Percentiles rank a stretch among this genome's conserved stretches.
Evolutionary conservation across 805 yeast genomes (phyloP).

Genomic region (Naumovozyma castellii): DNA sequence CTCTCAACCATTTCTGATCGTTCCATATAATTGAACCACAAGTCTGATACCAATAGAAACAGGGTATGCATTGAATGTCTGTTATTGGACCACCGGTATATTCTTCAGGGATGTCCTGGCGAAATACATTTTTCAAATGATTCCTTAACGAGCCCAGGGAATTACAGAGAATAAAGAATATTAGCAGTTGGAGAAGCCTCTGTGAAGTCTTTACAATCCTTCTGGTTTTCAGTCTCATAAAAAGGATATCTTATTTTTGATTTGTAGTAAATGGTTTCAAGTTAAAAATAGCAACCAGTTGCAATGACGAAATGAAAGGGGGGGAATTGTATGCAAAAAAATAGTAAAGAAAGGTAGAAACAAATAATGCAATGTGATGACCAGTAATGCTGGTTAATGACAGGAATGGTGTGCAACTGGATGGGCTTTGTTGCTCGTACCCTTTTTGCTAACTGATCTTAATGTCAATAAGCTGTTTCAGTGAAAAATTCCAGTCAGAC

Average conservation of each 20-base stretch:
- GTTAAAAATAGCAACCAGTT: not conserved
- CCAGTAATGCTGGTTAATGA: not conserved
- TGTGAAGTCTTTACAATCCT: not conserved
- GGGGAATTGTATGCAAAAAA: not conserved
- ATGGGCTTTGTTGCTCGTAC: too few relatives aligned
- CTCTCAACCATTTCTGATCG: slow-evolving; percentile 19
- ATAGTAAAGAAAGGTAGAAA: not conserved
- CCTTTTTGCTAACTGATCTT: too few relatives aligned
- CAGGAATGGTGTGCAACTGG: too few relatives aligned
- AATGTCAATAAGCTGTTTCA: too few relatives aligned
- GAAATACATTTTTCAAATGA: not conserved
- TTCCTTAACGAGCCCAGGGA: not conserved
- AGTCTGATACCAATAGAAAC: slow-evolving; percentile 26
- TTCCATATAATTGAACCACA: slow-evolving; percentile 19
- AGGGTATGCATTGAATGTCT: slow-evolving; percentile 23
- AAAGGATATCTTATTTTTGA: too few relatives aligned
- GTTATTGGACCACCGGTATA: slow-evolving; percentile 27
- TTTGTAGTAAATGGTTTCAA: not conserved
- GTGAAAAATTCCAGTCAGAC: too few relatives aligned
- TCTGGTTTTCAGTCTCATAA: not conserved
- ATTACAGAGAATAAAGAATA: not conserved
- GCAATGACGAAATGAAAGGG: not conserved
- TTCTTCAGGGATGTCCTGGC: slow-evolving; percentile 4
- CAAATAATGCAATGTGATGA: not conserved
- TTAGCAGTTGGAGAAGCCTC: not conserved